These are phyloP conservation scores for Phytophthora crassamura DNA, from an alignment of 352 stramenopile genomes.

Conservation along the genomic window DNA sequence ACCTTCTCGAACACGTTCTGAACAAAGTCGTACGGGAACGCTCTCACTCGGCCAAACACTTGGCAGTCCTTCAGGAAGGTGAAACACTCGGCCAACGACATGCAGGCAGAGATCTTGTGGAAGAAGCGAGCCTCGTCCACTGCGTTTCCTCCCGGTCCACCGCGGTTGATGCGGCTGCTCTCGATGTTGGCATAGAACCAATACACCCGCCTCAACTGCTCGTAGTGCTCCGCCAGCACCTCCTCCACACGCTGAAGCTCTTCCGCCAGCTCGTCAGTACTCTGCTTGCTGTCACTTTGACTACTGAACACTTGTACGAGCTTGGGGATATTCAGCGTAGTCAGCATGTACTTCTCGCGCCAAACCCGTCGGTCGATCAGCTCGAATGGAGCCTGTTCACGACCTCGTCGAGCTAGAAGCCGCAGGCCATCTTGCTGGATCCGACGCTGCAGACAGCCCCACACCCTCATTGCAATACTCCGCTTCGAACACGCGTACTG, in stretches of 20 bases:
- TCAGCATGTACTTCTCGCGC: slow-evolving; percentile 72
- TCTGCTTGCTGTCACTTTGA: slow-evolving; percentile 19
- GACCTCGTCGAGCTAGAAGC: slow-evolving; percentile 45
- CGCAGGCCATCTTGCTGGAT: slow-evolving; percentile 67
- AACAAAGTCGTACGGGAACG: slow-evolving; percentile 71
- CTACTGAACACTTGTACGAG: slow-evolving; percentile 32
- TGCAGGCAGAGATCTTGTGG: slow-evolving; percentile 65
- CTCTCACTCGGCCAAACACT: slow-evolving; percentile 53
- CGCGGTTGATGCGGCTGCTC: slow-evolving; percentile 4
- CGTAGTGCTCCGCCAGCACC: slow-evolving; percentile 53
- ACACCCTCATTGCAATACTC: slow-evolving; percentile 52
- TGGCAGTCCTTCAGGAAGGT: slow-evolving; percentile 73
- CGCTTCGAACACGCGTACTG: slow-evolving; percentile 77
- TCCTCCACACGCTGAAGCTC: slow-evolving; percentile 49
- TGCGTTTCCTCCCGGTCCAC: background rate
- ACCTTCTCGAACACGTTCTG: slow-evolving; percentile 63
- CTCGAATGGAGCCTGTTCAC: slow-evolving; percentile 48
- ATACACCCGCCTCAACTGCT: slow-evolving; percentile 57
- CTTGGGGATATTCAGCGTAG: slow-evolving; percentile 53
- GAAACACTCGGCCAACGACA: slow-evolving; percentile 74
- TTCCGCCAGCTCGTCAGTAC: slow-evolving; percentile 25
- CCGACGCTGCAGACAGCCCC: slow-evolving; percentile 60
- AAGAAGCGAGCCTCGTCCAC: slow-evolving; percentile 68
- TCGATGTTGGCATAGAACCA: slow-evolving; percentile 67
- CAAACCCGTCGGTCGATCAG: slow-evolving; percentile 58